Base-by-base conservation (phyloP, 2,329 filamentous ascomycete species). In the Aspergillus eucalypticola region DNA sequence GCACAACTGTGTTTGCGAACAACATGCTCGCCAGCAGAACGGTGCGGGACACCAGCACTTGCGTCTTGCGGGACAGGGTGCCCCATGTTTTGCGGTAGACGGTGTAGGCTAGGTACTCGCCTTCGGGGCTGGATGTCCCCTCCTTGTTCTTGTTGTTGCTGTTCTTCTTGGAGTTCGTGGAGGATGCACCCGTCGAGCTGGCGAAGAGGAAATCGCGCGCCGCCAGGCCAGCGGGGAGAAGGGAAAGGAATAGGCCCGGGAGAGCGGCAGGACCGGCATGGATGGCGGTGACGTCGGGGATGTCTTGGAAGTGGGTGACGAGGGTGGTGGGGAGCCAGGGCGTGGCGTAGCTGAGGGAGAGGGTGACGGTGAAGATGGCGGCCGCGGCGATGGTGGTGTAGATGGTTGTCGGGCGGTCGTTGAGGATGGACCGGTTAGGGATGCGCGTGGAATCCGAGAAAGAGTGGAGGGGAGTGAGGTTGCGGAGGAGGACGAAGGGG, bases 401-500 rank as follows among this genome's bases (percentile, higher is more conserved):
- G 19, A 86, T 67, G 58, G 85, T 84, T 59, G 91, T 86, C 11
- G 80, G 77, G 32, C 80, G 76, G 72, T 93, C 90, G 55, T 82
- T 79, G 56, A 90, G 77, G 64, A 92, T 88, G 64, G 86, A 84
- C 63, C 83, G 83, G 73, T 90, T 89, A 56, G 84, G 81, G 27
- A 85, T 78, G 48, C 70, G 61, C 6, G 76, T 70, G 3, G 80
- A 78, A 39, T 67, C 75, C 32, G 83, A 83, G 32, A 35, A 35
- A 11, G 32, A 35, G 42, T 84, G 77, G 58, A 84, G 81, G 74
- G 93, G 90, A 17, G 85, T 82, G 41, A 81, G 80, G 39, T 88
- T 88, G 29, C 91, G 90, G 57, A 96, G 81, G 46, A 95, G 83
- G 61, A 84, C 82, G 76, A 96, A 94, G 1, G 93, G 92, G 27